Conservation (phyloP, 176 grass and related monocot genomes). For the Aegilops umbellulata region DNA sequence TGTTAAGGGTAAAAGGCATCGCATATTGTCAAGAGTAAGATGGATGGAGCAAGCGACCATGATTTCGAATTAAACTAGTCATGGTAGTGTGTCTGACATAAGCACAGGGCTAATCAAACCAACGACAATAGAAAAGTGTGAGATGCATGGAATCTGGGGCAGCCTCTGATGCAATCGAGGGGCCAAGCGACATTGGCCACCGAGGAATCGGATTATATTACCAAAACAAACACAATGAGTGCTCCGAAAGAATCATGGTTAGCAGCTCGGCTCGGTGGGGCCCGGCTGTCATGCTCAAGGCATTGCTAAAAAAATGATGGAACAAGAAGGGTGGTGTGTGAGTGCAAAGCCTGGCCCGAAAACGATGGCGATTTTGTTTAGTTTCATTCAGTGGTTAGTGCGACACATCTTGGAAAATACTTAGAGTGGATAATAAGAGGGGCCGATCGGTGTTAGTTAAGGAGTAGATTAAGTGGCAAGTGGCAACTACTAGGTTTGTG, state of each 20-base stretch:
- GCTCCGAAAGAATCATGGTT: slow-evolving; percentile 4
- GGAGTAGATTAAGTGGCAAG: background rate
- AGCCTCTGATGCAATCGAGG: slow-evolving; percentile 34
- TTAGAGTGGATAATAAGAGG: slow-evolving; percentile 21
- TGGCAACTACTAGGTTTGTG: slow-evolving; percentile 18
- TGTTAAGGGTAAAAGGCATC: background rate
- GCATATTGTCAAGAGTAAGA: background rate
- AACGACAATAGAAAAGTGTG: slow-evolving; percentile 13
- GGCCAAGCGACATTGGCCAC: slow-evolving; percentile 13
- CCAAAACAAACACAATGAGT: background rate
- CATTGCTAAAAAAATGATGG: background rate
- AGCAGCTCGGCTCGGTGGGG: background rate
- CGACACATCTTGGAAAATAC: background rate
- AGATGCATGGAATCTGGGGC: slow-evolving; percentile 36
- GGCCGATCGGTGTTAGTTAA: background rate
- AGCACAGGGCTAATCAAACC: slow-evolving; percentile 6
- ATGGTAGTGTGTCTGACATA: slow-evolving; percentile 17
- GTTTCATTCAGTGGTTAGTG: background rate
- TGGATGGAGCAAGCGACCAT: background rate
- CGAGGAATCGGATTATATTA: slow-evolving; percentile 34
- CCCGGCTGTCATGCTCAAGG: background rate
- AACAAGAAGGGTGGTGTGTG: background rate
- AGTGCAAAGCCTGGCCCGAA: background rate
- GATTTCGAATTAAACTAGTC: background rate
- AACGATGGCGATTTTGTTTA: slow-evolving; percentile 7